A percentile compares a stretch with the other conserved stretches of the same genome.
Conservation (phyloP, 1,284 basidiomycete genomes). For the Ceratobasidium sp. region DNA sequence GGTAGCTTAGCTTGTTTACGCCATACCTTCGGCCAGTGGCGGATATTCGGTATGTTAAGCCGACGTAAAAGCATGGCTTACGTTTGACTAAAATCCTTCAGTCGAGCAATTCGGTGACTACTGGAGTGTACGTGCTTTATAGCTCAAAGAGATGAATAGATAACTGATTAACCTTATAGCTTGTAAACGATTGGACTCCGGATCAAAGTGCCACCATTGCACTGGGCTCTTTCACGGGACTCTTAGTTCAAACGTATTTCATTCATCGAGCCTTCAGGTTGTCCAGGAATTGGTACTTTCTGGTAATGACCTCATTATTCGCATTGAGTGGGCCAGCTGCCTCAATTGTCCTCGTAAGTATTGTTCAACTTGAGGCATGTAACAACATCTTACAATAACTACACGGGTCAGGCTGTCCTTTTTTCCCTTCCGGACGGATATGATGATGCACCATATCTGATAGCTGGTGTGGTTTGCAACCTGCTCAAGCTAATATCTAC, state of each 20-base stretch:
- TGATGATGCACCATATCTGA: background rate
- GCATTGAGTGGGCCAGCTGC: slow-evolving; percentile 12
- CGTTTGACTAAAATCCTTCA: slow-evolving; percentile 1
- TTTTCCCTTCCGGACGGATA: background rate
- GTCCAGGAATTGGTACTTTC: slow-evolving; percentile 36
- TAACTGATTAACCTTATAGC: background rate
- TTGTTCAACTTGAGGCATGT: background rate
- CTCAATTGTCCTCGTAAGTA: slow-evolving; percentile 27
- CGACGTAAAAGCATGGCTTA: background rate
- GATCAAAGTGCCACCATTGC: slow-evolving; percentile 25
- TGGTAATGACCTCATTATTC: slow-evolving; percentile 1
- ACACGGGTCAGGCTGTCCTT: background rate
- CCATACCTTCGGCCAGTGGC: slow-evolving; percentile 3
- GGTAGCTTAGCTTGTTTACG: background rate
- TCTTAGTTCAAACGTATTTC: slow-evolving; percentile 26
- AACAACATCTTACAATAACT: background rate
- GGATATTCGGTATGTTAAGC: slow-evolving; percentile 26
- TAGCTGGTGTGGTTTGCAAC: background rate
- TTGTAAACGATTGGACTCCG: background rate
- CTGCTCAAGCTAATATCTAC: background rate
- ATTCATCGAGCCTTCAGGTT: slow-evolving; percentile 17
- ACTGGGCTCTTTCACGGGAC: slow-evolving; percentile 28
- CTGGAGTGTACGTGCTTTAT: slow-evolving; percentile 6
- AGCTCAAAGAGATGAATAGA: background rate
- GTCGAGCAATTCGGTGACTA: slow-evolving; percentile 36